Conservation (phyloP, 1,284 basidiomycete species). For the Rhodotorula mucilaginosa region DNA sequence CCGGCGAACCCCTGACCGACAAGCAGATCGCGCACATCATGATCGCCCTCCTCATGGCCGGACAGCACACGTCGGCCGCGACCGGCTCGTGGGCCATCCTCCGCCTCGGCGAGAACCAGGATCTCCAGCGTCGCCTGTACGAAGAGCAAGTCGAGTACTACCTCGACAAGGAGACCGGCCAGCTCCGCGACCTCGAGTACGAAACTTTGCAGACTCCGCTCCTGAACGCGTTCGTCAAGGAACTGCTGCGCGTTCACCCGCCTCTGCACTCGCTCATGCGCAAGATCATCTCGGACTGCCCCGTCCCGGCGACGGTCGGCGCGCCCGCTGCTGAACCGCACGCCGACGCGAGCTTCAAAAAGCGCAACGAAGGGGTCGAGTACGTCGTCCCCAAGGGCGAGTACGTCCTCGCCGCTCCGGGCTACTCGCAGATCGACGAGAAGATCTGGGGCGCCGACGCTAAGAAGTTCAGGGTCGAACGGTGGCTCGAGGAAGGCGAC, state of each 20-base stretch:
- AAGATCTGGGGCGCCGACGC: slow-evolving; percentile 70
- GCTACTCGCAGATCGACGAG: slow-evolving; percentile 85
- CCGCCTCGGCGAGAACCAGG: slow-evolving; percentile 76
- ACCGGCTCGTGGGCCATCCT: slow-evolving; percentile 89
- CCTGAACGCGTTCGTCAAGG: slow-evolving; percentile 74
- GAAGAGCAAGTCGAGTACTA: slow-evolving; percentile 85
- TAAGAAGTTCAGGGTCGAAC: slow-evolving; percentile 68
- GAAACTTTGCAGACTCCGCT: slow-evolving; percentile 79
- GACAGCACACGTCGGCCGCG: slow-evolving; percentile 95
- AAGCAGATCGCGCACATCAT: slow-evolving; percentile 96
- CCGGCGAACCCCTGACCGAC: slow-evolving; percentile 74
- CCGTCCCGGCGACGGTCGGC: slow-evolving; percentile 75
- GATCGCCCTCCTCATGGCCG: slow-evolving; percentile 65
- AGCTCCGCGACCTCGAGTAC: slow-evolving; percentile 75
- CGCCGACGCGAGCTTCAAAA: slow-evolving; percentile 18
- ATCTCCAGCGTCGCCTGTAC: slow-evolving; percentile 77
- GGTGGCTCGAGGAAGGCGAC: slow-evolving; percentile 82
- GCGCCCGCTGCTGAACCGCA: slow-evolving; percentile 58
- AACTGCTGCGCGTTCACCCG: slow-evolving; percentile 60
- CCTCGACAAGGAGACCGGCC: slow-evolving; percentile 68
- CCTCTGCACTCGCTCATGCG: slow-evolving; percentile 81
- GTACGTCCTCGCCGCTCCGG: slow-evolving; percentile 86
- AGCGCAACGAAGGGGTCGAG: slow-evolving; percentile 54
- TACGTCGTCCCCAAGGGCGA: slow-evolving; percentile 90
- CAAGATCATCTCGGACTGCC: slow-evolving; percentile 78